phyloP scores from a whole-genome alignment of 331 rosid species.

The Rhamnella rubrinervis region DNA sequence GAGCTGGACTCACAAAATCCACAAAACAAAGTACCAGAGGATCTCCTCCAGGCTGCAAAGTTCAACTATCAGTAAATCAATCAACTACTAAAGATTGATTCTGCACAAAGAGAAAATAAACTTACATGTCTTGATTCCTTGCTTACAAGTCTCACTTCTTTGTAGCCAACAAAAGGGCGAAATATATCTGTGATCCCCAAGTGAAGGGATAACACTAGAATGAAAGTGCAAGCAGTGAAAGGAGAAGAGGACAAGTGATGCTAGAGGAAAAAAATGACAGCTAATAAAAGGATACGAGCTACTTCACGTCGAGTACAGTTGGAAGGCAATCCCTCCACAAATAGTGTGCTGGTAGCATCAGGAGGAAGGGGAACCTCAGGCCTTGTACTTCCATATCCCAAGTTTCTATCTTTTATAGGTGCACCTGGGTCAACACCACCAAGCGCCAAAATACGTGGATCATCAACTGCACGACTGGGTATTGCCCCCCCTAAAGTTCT shows the following conservation, averaged over 20 bases:
- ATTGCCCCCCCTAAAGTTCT: slow-evolving; percentile 63
- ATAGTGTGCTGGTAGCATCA: slow-evolving; percentile 87
- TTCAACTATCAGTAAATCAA: slow-evolving; percentile 33
- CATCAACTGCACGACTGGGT: slow-evolving; percentile 58
- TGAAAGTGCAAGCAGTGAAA: slow-evolving; percentile 12
- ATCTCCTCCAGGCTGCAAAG: slow-evolving; percentile 93
- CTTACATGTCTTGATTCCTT: slow-evolving; percentile 94
- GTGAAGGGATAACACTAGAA: slow-evolving; percentile 44
- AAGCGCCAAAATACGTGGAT: slow-evolving; percentile 52
- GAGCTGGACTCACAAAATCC: slow-evolving; percentile 92
- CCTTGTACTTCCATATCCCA: slow-evolving; percentile 66
- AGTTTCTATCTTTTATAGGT: slow-evolving; percentile 51
- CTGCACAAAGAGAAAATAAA: slow-evolving; percentile 20
- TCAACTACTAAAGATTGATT: slow-evolving; percentile 14
- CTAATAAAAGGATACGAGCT: slow-evolving; percentile 83
- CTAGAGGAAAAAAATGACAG: neutral
- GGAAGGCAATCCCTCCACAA: slow-evolving; percentile 94
- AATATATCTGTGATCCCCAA: slow-evolving; percentile 60
- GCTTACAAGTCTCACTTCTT: slow-evolving; percentile 96
- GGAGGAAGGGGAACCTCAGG: slow-evolving; percentile 81
- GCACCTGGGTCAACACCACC: slow-evolving; percentile 66
- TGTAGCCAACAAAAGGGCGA: slow-evolving; percentile 98
- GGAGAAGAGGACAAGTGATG: neutral
- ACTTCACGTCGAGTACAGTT: slow-evolving; percentile 91
- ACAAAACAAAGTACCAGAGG: slow-evolving; percentile 94